Evolutionary conservation across 106 monocot species (phyloP), one percentile per base, ranked within the genome.

Genomic region (Dendrobium officinale): DNA sequence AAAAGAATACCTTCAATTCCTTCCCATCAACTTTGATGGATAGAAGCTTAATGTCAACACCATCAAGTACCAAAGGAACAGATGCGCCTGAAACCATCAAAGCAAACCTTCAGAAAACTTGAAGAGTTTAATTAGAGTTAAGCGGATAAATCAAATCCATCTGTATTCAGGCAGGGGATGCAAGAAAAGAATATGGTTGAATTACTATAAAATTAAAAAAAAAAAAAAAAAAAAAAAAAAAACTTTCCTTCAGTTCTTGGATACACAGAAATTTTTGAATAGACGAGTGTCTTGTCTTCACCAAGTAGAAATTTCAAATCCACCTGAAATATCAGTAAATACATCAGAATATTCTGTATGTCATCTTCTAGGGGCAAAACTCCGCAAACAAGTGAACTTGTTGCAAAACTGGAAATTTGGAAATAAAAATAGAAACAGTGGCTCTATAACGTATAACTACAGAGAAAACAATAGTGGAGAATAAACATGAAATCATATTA

Each of bases 21-120:
- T 84, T 89, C 78, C 88, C 98, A 88, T 95, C 89, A 80, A 98
- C 75, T 88, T 98, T 98, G 49, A 98, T 88, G 41, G 92, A 95
- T 78, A 95, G 27, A 47, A 98, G 91, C 80, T 98, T 98, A 44
- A 98, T 85, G 84, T 98, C 95, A 80, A 31, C 45, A 24, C 98
- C 98, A 87, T 98, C 59, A 85, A 98, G 98, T 54, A 95, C 83
- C 81, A 98, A 82, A 19, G 94, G 98, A 81, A 64, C 77, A 76
- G 88, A 84, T 78, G 41, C 44, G 67, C 91, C 98, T 95, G 80
- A 43, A 78, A 75, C 26, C 15, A 43, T 80, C 73, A 83, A 66
- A 9, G 42, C n/a, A 73, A 83, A 59, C 73, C 26, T 27, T 70
- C 82, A 82, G 55, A n/a, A 78, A 26, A 76, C 49, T 49, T 27